A percentile compares a stretch with the other conserved stretches of the same genome.
phyloP scores from a whole-genome alignment of 176 grass and related monocot species.

The Rhynchospora tenuis region DNA sequence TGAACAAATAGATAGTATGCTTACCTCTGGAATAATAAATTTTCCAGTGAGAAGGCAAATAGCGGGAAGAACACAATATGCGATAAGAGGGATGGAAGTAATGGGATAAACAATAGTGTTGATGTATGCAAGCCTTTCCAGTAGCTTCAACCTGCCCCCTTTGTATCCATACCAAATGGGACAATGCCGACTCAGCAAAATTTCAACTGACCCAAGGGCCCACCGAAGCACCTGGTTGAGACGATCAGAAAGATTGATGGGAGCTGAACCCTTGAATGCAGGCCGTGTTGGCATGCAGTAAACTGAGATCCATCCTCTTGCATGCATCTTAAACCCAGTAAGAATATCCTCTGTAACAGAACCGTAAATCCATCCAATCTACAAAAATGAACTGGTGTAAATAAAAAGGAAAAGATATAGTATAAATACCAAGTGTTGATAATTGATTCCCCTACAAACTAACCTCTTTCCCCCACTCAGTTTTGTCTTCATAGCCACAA shows the following conservation, averaged over 20 bases:
- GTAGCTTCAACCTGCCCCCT: constrained; percentile 54
- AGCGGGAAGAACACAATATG: constrained; percentile 80
- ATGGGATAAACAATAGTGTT: constrained; percentile 89
- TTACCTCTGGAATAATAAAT: constrained; percentile 87
- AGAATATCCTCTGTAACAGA: constrained; percentile 89
- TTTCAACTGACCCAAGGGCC: constrained; percentile 86
- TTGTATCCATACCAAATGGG: constrained; percentile 95
- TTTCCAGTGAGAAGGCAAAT: constrained; percentile 81
- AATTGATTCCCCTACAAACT: constrained; percentile 16
- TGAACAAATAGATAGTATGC: constrained; percentile 5
- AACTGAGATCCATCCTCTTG: constrained; percentile 76
- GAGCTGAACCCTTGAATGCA: constrained; percentile 75
- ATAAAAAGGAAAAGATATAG: constrained; percentile 16
- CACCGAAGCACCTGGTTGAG: constrained; percentile 86
- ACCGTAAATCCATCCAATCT: constrained; percentile 96
- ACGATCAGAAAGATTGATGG: constrained; percentile 90
- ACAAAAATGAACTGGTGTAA: constrained; percentile 12
- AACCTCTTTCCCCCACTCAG: constrained; percentile 96
- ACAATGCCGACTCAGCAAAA: constrained; percentile 81
- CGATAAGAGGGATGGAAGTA: constrained; percentile 72
- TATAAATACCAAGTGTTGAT: background rate
- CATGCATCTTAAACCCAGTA: constrained; percentile 87
- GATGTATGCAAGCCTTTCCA: constrained; percentile 86
- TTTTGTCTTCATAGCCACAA: constrained; percentile 90
- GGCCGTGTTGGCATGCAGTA: constrained; percentile 82